A percentile compares a stretch with the other conserved stretches of the same genome.
These are phyloP conservation scores for Pseudogymnoascus sp. DNA, from an alignment of 2,329 filamentous ascomycete species.

Conservation along the genomic window DNA sequence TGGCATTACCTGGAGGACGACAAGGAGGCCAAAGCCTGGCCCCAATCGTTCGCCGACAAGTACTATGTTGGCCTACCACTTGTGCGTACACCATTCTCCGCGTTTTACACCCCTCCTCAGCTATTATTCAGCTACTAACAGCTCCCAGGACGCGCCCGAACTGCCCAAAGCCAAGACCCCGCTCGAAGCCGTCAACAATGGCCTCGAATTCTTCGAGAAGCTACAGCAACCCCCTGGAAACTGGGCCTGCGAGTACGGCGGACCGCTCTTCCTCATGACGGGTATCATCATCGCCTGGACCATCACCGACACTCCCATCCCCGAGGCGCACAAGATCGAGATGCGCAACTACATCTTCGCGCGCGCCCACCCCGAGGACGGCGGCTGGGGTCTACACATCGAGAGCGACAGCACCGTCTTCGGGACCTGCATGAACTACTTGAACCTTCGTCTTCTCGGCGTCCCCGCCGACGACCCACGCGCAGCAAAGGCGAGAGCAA, in stretches of 20 bases:
- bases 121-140: constrained; percentile 14
- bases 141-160: constrained; percentile 59
- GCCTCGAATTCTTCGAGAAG: constrained; percentile 78
- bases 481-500: constrained; percentile 77
- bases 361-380: constrained; percentile 75
- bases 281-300: constrained; percentile 82
- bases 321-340: constrained; percentile 71
- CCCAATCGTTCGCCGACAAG: constrained; percentile 82
- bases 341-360: constrained; percentile 90
- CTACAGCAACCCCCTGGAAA: constrained; percentile 84
- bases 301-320: constrained; percentile 79
- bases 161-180: constrained; percentile 66
- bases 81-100: constrained; percentile 41
- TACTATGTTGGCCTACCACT: constrained; percentile 75
- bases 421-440: constrained; percentile 85
- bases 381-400: constrained; percentile 96
- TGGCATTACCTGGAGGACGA: constrained; percentile 86
- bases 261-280: constrained; percentile 90
- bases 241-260: constrained; percentile 97
- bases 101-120: neutral
- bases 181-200: constrained; percentile 73
- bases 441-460: constrained; percentile 70
- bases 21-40: constrained; percentile 67
- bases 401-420: constrained; percentile 90
- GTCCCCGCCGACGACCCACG: constrained; percentile 75